A percentile compares a stretch with the other conserved stretches of the same genome.
These are phyloP conservation scores for Takakia lepidozioides DNA, from an alignment of 225 moss, liverwort and hornwort species.

Conservation along the genomic window DNA sequence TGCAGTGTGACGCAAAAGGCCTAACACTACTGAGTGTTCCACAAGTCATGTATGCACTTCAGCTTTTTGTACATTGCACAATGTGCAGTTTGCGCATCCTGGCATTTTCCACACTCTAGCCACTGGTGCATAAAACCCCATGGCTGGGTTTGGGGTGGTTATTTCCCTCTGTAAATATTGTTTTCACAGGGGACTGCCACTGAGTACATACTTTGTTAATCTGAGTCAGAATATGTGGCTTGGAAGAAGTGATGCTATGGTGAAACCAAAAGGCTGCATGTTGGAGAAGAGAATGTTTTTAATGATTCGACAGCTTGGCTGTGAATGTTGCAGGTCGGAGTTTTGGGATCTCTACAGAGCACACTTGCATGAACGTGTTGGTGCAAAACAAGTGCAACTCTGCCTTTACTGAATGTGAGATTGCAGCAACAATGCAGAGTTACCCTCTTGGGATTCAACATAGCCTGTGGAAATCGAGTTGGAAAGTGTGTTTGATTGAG, in stretches of 20 bases:
- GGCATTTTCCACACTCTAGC: neutral
- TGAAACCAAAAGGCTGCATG: too few relatives aligned
- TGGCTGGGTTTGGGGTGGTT: neutral
- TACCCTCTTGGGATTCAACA: too few relatives aligned
- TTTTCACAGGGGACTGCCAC: too few relatives aligned
- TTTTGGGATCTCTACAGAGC: constrained; percentile 72
- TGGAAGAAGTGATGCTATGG: too few relatives aligned
- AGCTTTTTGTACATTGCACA: neutral
- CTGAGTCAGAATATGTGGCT: too few relatives aligned
- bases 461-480: too few relatives aligned
- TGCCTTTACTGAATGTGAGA: constrained; percentile 44
- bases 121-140: neutral
- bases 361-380: constrained; percentile 37
- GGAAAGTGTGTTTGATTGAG: too few relatives aligned
- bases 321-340: constrained; percentile 46
- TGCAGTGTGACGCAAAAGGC: constrained; percentile 78
- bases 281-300: too few relatives aligned
- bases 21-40: constrained; percentile 65
- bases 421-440: too few relatives aligned
- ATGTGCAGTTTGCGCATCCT: neutral
- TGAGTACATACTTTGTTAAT: too few relatives aligned
- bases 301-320: neutral
- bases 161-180: too few relatives aligned
- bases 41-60: constrained; percentile 59
- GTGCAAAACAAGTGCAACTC: constrained; percentile 27